Percentiles rank a stretch among this genome's conserved stretches.
These are phyloP conservation scores for Ogataea parapolymorpha DNA, from an alignment of 805 yeast species.

Conservation along the genomic window DNA sequence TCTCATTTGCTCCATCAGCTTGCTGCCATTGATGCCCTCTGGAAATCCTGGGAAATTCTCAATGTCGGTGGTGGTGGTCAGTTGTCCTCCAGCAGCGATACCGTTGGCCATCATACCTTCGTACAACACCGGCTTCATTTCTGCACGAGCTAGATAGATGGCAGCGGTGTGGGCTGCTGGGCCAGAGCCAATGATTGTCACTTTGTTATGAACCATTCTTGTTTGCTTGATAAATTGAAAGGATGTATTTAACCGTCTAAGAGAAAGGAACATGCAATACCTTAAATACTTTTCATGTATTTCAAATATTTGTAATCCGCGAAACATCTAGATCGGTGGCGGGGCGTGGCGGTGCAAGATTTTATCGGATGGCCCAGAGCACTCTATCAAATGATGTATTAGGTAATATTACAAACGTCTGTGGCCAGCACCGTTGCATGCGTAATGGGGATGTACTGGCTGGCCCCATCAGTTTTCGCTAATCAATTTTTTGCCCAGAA, in stretches of 20 bases:
- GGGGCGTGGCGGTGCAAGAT: slow-evolving; percentile 6
- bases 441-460: background rate
- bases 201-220: slow-evolving; percentile 79
- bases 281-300: slow-evolving; percentile 1
- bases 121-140: slow-evolving; percentile 86
- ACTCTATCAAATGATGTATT: background rate
- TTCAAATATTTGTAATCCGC: slow-evolving; percentile 12
- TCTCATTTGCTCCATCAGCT: slow-evolving; percentile 92
- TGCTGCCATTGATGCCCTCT: slow-evolving; percentile 80
- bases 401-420: slow-evolving; percentile 2
- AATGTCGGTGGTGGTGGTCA: slow-evolving; percentile 97
- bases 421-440: background rate
- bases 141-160: slow-evolving; percentile 94
- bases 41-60: slow-evolving; percentile 99
- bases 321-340: slow-evolving; percentile 11
- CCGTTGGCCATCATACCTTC: slow-evolving; percentile 98
- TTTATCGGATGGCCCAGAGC: slow-evolving; percentile 4
- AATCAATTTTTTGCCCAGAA: slow-evolving; percentile 17
- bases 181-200: slow-evolving; percentile 91
- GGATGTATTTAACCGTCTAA: background rate
- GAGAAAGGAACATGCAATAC: slow-evolving; percentile 6
- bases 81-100: slow-evolving; percentile 97
- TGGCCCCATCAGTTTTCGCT: background rate
- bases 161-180: slow-evolving; percentile 99
- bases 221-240: slow-evolving; percentile 5